Evolutionary conservation across 1,284 basidiomycete species (phyloP), one percentile per base, ranked within the genome.

Genomic region (Phellinidium pouzarii): DNA sequence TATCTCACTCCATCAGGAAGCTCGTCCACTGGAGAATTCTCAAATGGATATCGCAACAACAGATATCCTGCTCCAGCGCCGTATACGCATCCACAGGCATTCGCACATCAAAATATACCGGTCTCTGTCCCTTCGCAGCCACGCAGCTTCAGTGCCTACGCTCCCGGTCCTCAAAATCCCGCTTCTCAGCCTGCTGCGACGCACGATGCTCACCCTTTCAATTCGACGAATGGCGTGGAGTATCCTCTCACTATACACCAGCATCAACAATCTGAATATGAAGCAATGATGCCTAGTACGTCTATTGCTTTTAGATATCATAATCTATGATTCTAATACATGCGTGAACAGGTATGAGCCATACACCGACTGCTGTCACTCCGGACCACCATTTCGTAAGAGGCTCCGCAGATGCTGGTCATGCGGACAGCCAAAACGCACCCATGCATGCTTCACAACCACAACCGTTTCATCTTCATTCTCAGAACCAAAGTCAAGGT

Each of bases 341-440:
- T 20, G 7, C 3, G 37, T 17, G 3, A 19, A 27, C 17, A 50
- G 48, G 48, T 29, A 14, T 50, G 20, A 26, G 22, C 12, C 48
- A 40, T 50, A 25, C 48, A 9, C 29, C 37, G 12, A 17, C 48
- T 26, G 38, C 29, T 5, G 12, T 23, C 12, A 20, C 47, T 23
- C 48, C 41, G 34, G 48, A 50, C 25, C 37, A 40, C 23, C 48
- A n/a, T 4, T 50, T 50, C 38, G 20, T 26, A 20, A 50, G 48
- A 31, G 41, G 19, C 25, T 27, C 36, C 12, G 25, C 40, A 8
- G 48, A 43, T 17, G 7, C 23, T 26, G 38, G 37, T 42, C 14
- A 12, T 27, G 3, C 48, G 36, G 26, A 29, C 40, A 23, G 41
- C 6, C 40, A 20, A 17, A 42, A 42, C n/a, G 9, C 37, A 29